These are phyloP conservation scores for Blastobotrys capitulatus DNA, from an alignment of 1,139 yeast species.

Conservation along the genomic window DNA sequence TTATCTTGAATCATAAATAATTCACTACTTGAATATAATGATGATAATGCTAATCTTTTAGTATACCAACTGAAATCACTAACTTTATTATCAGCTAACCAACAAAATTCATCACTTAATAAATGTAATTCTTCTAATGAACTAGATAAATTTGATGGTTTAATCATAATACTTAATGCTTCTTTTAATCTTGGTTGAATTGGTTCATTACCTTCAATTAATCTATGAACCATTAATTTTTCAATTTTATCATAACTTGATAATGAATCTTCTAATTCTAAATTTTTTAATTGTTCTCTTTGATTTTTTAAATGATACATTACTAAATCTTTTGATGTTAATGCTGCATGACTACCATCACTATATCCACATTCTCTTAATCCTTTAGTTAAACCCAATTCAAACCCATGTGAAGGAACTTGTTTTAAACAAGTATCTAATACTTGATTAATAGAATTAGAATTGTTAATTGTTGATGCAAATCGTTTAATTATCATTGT, in stretches of 20 bases:
- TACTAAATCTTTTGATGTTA: constrained; percentile 61
- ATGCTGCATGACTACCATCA: constrained; percentile 55
- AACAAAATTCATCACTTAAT: constrained; percentile 78
- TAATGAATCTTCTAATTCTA: constrained; percentile 27
- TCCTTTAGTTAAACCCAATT: constrained; percentile 55
- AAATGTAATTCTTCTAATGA: constrained; percentile 65
- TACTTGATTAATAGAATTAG: not conserved
- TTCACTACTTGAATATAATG: constrained; percentile 66
- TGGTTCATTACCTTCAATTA: constrained; percentile 48
- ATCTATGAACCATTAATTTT: constrained; percentile 52
- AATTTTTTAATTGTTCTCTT: constrained; percentile 26
- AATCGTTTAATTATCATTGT: not conserved
- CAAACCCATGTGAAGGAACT: constrained; percentile 71
- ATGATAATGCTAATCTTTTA: constrained; percentile 65
- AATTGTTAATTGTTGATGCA: constrained; percentile 1
- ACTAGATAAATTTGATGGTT: constrained; percentile 46
- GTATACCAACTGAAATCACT: constrained; percentile 91
- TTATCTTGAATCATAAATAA: constrained; percentile 75
- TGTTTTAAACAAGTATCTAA: constrained; percentile 43
- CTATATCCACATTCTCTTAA: constrained; percentile 56
- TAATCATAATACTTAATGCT: constrained; percentile 50
- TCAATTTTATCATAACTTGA: constrained; percentile 16
- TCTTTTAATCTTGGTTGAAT: constrained; percentile 28
- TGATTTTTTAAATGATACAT: constrained; percentile 54
- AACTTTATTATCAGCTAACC: constrained; percentile 73